These are phyloP conservation scores for Malus domestica DNA, from an alignment of 306 rosid genomes.

Conservation along the genomic window DNA sequence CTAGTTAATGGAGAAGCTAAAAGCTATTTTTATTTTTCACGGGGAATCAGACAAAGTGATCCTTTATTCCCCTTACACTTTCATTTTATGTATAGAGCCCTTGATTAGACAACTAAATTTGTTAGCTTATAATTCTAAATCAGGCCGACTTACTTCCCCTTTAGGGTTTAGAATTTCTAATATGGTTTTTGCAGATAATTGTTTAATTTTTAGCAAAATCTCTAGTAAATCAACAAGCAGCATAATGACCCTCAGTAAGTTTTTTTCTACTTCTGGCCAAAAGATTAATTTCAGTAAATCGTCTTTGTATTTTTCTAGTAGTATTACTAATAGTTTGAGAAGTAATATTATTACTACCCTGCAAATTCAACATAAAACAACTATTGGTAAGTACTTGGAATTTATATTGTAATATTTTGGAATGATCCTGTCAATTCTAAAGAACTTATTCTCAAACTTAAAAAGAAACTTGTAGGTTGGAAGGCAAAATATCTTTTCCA, in stretches of 20 bases:
- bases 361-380: not conserved
- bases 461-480: too few species aligned
- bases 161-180: not conserved
- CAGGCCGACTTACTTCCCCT: not conserved
- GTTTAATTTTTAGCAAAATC: too few species aligned
- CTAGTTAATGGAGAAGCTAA: not conserved
- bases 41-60: not conserved
- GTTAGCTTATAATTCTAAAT: not conserved
- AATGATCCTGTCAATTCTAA: too few species aligned
- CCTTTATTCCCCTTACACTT: not conserved
- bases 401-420: not conserved
- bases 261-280: too few species aligned
- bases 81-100: not conserved
- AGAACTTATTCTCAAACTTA: too few species aligned
- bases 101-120: not conserved
- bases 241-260: too few species aligned
- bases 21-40: not conserved
- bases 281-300: not conserved
- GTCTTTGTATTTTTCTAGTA: not conserved
- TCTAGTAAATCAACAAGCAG: too few species aligned
- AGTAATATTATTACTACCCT: not conserved
- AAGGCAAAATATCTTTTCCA: too few species aligned
- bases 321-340: not conserved
- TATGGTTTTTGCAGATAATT: too few species aligned
- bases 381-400: not conserved